Evolutionary conservation across 2,329 filamentous ascomycete genomes (phyloP).

Genomic region (Neonectria hederae): DNA sequence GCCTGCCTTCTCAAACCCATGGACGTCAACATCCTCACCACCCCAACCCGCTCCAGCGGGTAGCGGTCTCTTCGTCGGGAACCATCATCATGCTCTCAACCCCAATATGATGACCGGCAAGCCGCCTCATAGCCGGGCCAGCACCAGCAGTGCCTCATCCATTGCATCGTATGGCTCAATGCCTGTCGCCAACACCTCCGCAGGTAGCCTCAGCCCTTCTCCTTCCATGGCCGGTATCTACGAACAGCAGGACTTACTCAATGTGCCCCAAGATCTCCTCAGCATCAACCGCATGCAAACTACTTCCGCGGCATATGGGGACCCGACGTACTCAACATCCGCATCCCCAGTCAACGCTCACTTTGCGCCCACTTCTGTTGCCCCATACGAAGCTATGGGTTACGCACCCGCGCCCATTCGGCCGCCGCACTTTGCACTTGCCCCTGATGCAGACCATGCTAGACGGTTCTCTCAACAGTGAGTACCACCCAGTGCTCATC

Average conservation of each 20-base stretch:
- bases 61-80: conserved; percentile 72
- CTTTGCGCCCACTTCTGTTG: conserved; percentile 71
- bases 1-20: conserved; percentile 90
- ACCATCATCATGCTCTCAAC: conserved; percentile 61
- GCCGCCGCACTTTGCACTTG: conserved; percentile 63
- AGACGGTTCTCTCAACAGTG: conserved; percentile 87
- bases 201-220: conserved; percentile 67
- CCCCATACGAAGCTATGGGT: conserved; percentile 79
- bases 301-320: conserved; percentile 73
- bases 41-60: conserved; percentile 57
- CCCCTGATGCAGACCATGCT: conserved; percentile 63
- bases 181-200: conserved; percentile 76
- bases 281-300: conserved; percentile 71
- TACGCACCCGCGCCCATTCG: conserved; percentile 75
- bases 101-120: conserved; percentile 62
- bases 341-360: conserved; percentile 72
- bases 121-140: conserved; percentile 60
- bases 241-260: conserved; percentile 63
- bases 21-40: conserved; percentile 69
- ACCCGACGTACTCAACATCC: conserved; percentile 72
- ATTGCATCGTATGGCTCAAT: conserved; percentile 79
- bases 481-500: conserved; percentile 58
- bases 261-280: conserved; percentile 78
- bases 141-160: conserved; percentile 64
- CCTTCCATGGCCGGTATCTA: conserved; percentile 65